Conservation (phyloP, 345 rosid species). For the Euphorbia pulcherrima region DNA sequence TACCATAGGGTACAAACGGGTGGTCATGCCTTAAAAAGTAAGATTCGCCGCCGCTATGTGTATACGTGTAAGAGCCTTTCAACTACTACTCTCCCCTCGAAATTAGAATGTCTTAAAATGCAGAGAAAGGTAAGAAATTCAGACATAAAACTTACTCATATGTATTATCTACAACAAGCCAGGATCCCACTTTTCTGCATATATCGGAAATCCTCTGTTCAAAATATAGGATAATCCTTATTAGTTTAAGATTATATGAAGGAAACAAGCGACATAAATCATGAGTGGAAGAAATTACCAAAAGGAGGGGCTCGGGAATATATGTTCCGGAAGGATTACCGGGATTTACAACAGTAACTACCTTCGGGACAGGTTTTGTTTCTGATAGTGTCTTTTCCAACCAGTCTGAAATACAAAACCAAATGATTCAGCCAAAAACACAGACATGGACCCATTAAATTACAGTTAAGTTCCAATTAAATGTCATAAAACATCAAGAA, state of each 20-base stretch:
- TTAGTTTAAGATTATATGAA: slow-evolving; percentile 10
- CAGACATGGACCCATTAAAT: background rate
- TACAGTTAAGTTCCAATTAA: background rate
- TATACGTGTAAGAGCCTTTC: background rate
- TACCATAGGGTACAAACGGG: too few species aligned
- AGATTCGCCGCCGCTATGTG: too few species aligned
- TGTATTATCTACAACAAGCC: slow-evolving; percentile 97
- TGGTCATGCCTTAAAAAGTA: too few species aligned
- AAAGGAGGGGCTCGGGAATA: slow-evolving; percentile 78
- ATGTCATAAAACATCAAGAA: background rate
- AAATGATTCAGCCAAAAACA: slow-evolving; percentile 5
- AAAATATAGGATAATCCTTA: slow-evolving; percentile 23
- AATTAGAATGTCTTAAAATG: background rate
- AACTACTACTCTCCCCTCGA: slow-evolving; percentile 1
- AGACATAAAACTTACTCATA: slow-evolving; percentile 68
- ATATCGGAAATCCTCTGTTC: slow-evolving; percentile 78
- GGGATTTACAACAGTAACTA: slow-evolving; percentile 90
- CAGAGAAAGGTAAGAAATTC: background rate
- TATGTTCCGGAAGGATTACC: slow-evolving; percentile 94
- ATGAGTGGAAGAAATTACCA: slow-evolving; percentile 36
- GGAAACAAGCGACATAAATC: background rate
- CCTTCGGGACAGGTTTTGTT: slow-evolving; percentile 77
- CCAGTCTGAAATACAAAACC: slow-evolving; percentile 62
- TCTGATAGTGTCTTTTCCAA: slow-evolving; percentile 60
- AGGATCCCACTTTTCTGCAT: slow-evolving; percentile 78